These are phyloP conservation scores for Rhododendron simsii DNA, from an alignment of 148 eudicot species.

Conservation along the genomic window DNA sequence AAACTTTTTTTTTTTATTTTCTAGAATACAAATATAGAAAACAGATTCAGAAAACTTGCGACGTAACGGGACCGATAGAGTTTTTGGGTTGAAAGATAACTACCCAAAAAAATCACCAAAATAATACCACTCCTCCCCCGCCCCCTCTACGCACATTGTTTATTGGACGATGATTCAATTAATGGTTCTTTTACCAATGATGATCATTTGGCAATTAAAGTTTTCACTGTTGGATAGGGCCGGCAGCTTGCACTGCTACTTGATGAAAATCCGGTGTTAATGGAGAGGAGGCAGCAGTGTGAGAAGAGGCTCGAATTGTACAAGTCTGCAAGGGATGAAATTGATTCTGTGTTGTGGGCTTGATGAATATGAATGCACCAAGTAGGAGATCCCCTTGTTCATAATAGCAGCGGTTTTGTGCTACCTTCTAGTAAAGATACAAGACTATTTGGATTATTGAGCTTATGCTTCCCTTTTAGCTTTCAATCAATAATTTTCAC, in stretches of 20 bases:
- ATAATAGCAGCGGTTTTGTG: not conserved
- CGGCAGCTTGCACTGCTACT: slow-evolving; percentile 37
- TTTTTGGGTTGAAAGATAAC: not conserved
- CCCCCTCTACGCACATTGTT: not conserved
- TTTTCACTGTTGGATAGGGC: slow-evolving; percentile 24
- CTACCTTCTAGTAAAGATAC: not conserved
- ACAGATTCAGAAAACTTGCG: not conserved
- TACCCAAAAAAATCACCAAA: not conserved
- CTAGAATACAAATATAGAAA: not conserved
- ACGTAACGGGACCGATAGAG: not conserved
- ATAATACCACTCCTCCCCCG: not conserved
- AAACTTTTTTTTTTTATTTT: not conserved
- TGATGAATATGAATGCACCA: slow-evolving; percentile 9
- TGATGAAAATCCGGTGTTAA: slow-evolving; percentile 44
- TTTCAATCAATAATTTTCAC: not conserved
- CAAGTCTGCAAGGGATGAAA: slow-evolving; percentile 51
- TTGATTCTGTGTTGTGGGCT: slow-evolving; percentile 42
- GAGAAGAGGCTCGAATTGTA: slow-evolving; percentile 49
- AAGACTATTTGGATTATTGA: not conserved
- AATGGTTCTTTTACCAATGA: not conserved
- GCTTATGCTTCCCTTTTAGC: not conserved
- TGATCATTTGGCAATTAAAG: not conserved
- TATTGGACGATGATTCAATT: not conserved
- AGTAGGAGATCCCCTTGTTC: not conserved
- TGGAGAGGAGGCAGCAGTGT: slow-evolving; percentile 45